Base-by-base conservation (phyloP, 495 filamentous ascomycete species). In the Aspergillus coremiiformis region DNA sequence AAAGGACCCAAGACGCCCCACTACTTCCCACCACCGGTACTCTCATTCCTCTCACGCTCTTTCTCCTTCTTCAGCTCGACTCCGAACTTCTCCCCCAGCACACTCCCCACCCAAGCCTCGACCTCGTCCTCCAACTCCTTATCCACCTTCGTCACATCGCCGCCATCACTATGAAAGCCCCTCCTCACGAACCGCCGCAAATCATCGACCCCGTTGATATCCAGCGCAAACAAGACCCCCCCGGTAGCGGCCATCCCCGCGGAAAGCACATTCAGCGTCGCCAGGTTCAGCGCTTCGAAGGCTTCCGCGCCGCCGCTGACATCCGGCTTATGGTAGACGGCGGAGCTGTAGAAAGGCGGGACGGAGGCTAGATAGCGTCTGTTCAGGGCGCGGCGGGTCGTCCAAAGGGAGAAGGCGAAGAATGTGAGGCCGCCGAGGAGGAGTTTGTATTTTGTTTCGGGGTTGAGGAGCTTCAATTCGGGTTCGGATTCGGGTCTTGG, bases 231-330 rank as follows among this genome's bases (percentile, higher is more conserved):
- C 23, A 84, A 61, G 24, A 78, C 54, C 0, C 82, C 89, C 5
- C 90, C 90, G 7, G 71, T 71, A 12, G 68, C 60, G 79, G 88
- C 82, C 66, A 93, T 83, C 10, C 72, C 77, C 35, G 89, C 78
- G 50, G 81, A 84, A 21, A 84, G 21, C 4, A 89, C 84, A 57
- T 93, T 92, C 51, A 95, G 71, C 0, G 89, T 93, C 0, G 90
- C 90, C n/a, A 95, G 65, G 45, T 81, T 84, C 10, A 96, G 70
- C 5, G 90, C 90, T 64, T 92, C 83, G 39, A 89, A 62, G 0
- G 90, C 90, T 19, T 91, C 81, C 24, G 80, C 54, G 1, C 77
- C 70, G 42, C 84, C 79, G 55, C 79, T 82, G 6, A 69, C 68
- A 23, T 70, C 64, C 1, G 69, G 67, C 19, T 67, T 62, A 62